Percentiles rank a stretch among this genome's conserved stretches.
These are phyloP conservation scores for Pyrenula massariospora DNA, from an alignment of 495 filamentous ascomycete genomes.

Conservation along the genomic window DNA sequence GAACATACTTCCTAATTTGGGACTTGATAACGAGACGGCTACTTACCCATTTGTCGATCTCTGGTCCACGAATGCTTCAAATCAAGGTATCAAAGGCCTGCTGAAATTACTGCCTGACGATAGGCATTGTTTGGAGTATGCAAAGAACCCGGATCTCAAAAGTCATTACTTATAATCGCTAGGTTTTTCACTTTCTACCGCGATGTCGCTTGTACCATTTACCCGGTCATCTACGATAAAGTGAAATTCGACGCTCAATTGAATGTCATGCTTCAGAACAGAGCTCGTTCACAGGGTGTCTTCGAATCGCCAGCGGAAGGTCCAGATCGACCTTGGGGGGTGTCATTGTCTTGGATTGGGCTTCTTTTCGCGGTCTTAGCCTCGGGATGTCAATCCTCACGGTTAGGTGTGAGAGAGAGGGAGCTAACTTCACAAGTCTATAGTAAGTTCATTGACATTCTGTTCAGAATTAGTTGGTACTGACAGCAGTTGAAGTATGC, in stretches of 20 bases:
- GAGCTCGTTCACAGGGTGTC: slow-evolving; percentile 36
- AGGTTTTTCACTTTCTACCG: slow-evolving; percentile 65
- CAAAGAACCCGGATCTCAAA: slow-evolving; percentile 40
- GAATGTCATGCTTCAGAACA: slow-evolving; percentile 53
- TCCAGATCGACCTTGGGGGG: slow-evolving; percentile 29
- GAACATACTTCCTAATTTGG: slow-evolving; percentile 69
- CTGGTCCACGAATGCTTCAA: slow-evolving; percentile 55
- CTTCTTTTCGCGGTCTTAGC: slow-evolving; percentile 65
- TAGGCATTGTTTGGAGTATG: slow-evolving; percentile 50
- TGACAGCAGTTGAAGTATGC: slow-evolving; percentile 27
- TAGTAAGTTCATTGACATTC: slow-evolving; percentile 22
- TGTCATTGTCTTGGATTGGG: slow-evolving; percentile 25
- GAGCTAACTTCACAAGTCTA: slow-evolving; percentile 50
- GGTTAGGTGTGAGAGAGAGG: slow-evolving; percentile 46
- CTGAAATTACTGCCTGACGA: slow-evolving; percentile 60
- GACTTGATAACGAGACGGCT: slow-evolving; percentile 68
- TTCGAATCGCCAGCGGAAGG: slow-evolving; percentile 25
- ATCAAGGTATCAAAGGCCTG: slow-evolving; percentile 56
- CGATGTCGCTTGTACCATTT: slow-evolving; percentile 67
- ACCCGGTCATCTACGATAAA: slow-evolving; percentile 65
- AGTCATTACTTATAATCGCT: slow-evolving; percentile 2
- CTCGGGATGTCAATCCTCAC: slow-evolving; percentile 71
- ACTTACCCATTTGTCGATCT: slow-evolving; percentile 68
- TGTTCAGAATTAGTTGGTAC: neutral
- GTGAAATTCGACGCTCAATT: slow-evolving; percentile 53